Base-by-base conservation (phyloP, 208 protist species). In the Leishmania major region DNA sequence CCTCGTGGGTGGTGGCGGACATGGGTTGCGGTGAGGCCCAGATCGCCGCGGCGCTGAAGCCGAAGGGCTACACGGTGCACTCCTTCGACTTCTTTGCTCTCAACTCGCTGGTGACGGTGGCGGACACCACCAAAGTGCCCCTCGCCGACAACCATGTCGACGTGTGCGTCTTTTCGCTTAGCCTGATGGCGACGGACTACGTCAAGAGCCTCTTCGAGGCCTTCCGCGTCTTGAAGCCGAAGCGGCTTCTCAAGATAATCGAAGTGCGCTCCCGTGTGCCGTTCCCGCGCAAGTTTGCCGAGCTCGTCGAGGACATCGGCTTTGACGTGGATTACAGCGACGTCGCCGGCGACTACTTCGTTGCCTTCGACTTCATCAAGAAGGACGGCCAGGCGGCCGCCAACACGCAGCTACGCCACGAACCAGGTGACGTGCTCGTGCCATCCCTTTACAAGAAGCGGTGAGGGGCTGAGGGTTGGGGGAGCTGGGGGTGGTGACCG, bases 171-270 rank as follows among this genome's bases (percentile, higher is more conserved):
- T 99, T 99, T 77, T 98, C 94, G 28, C 85, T 99, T 8, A 97
- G 96, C 62, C 85, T 99, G 40, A 99, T 99, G 98, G 94, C 97
- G 28, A 99, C 98, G n/a, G 97, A 99, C 87, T 98, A 97, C 80
- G 83, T 93, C 8, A 92, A 98, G 59, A 98, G 96, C 74, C 70
- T 99, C 4, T 89, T 90, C 53, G 98, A 99, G 86, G 97, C 97
- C 2, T 94, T 98, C 75, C 93, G 98, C 77, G 86, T 98, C 43
- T 81, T 99, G 57, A 98, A 98, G 81, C 92, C 92, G 28, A 91
- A 92, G 60, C 92, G 92, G 57, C 71, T 96, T 60, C 84, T 99
- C 64, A 98, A 97, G 88, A 98, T 99, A 70, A 90, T 98, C 25
- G 98, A 99, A 85, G 96, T 98, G 45, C 94, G 95, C 76, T 98